These are phyloP conservation scores for Tulasnella calospora DNA, from an alignment of 768 basidiomycete genomes.

Conservation along the genomic window DNA sequence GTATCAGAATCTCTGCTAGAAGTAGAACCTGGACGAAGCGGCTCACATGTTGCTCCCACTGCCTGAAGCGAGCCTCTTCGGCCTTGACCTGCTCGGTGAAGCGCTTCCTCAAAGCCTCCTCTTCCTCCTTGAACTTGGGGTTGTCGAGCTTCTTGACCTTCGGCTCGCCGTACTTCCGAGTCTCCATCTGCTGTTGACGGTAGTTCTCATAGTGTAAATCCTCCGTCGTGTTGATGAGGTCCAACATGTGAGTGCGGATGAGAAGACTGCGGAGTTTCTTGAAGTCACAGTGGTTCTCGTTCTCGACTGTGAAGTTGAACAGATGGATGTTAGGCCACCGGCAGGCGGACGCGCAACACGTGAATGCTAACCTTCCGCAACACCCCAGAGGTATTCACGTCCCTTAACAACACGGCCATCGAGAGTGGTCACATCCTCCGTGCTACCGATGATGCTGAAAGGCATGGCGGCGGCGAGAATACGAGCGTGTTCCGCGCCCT, in stretches of 20 bases:
- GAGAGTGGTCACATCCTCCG: constrained; percentile 83
- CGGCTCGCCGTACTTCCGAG: constrained; percentile 96
- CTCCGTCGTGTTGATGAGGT: constrained; percentile 92
- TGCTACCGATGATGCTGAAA: constrained; percentile 97
- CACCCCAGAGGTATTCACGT: constrained; percentile 98
- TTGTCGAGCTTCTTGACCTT: constrained; percentile 99
- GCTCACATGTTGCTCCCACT: constrained; percentile 98
- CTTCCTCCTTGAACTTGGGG: constrained; percentile 99
- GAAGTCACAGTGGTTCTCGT: constrained; percentile 99
- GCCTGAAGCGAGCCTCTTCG: constrained; percentile 94
- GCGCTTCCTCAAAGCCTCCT: constrained; percentile 90
- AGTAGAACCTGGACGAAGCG: constrained; percentile 3
- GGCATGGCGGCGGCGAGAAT: constrained; percentile 88
- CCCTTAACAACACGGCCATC: constrained; percentile 95
- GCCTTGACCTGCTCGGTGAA: constrained; percentile 99
- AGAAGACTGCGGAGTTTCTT: constrained; percentile 91
- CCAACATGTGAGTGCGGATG: constrained; percentile 97
- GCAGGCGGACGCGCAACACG: background rate
- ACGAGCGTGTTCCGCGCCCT: constrained; percentile 81
- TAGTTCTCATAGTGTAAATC: constrained; percentile 98
- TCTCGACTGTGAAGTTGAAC: constrained; percentile 63
- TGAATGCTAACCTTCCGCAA: constrained; percentile 77
- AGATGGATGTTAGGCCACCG: background rate
- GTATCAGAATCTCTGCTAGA: constrained; percentile 29
- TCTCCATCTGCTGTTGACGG: constrained; percentile 98